Base-by-base conservation (phyloP, 192 early-diverging fungal species). In the Glomus cerebriforme region DNA sequence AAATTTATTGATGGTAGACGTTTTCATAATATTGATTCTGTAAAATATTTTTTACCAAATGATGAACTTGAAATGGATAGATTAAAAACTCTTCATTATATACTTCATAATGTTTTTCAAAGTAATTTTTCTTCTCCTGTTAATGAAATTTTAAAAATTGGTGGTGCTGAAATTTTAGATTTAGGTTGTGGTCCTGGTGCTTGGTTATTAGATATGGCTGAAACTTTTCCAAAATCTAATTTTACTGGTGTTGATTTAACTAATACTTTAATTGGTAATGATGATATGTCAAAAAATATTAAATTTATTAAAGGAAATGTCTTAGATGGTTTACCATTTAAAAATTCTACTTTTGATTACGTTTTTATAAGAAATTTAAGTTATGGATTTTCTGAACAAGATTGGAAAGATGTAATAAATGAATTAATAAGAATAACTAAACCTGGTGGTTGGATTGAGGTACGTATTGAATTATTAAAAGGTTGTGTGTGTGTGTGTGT, bases 131-230 rank as follows among this genome's bases (percentile, higher is more conserved):
- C 31, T 35, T 35, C 69, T 24, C 69, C 69, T 35, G 69, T 71
- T 15, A 26, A 45, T 9, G 24, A 39, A 39, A 71, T 26, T 7
- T 71, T 71, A 24, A 45, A 34, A 43, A 43, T 26, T 24, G 69
- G 69, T 7, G 31, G 35, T 43, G 45, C 64, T 66, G 49, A 64
- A 64, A 37, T 78, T 15, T 22, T 22, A 19, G 29, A 29, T 34
- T 24, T 32, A 58, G 82, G 83, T 34, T 49, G 73, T 67, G 83
- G 83, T 2, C 77, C 83, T 31, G 83, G 81, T 37, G 77, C 75
- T 77, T 85, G 83, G 83, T 45, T 82, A 26, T 74, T 65, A 39
- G 80, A 82, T 12, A 82, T 82, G 79, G 83, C 79, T 6, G 58
- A 34, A 35, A 39, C 60, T 17, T 81, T 81, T 54, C 81, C 83